phyloP scores from a whole-genome alignment of 2,329 filamentous ascomycete species.

The Hypoxylon sp. region DNA sequence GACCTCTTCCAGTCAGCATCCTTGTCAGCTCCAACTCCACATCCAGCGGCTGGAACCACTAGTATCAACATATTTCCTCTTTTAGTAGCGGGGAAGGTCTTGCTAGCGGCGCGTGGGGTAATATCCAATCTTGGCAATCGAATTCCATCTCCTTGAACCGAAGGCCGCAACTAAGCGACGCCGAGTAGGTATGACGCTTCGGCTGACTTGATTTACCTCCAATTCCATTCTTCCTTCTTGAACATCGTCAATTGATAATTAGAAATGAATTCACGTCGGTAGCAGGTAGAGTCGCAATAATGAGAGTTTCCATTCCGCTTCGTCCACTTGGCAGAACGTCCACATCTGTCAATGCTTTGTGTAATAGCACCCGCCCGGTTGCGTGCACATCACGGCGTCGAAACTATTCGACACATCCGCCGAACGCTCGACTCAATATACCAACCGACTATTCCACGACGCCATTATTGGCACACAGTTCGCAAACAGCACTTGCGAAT shows the following conservation, averaged over 20 bases:
- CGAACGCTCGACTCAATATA: constrained; percentile 80
- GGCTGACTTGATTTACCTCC: constrained; percentile 33
- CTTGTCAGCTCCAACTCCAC: constrained; percentile 19
- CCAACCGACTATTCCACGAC: constrained; percentile 90
- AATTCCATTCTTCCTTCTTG: constrained; percentile 21
- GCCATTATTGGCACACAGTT: constrained; percentile 83
- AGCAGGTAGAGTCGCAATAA: constrained; percentile 30
- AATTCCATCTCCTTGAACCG: constrained; percentile 24
- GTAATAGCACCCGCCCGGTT: constrained; percentile 19
- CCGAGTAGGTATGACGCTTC: constrained; percentile 42
- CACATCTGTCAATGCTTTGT: constrained; percentile 26
- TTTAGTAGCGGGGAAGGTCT: constrained; percentile 39
- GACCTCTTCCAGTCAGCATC: constrained; percentile 45
- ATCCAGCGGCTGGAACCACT: constrained; percentile 17
- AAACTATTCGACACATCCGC: constrained; percentile 69
- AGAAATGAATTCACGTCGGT: constrained; percentile 37
- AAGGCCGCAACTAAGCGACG: constrained; percentile 53
- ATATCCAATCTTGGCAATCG: constrained; percentile 1
- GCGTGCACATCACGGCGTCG: constrained; percentile 28
- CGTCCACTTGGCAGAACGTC: constrained; percentile 45
- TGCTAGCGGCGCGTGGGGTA: constrained; percentile 19
- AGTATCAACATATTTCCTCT: constrained; percentile 24
- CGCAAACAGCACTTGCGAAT: constrained; percentile 78
- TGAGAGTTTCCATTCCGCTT: constrained; percentile 48
- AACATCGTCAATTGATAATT: constrained; percentile 26